Evolutionary conservation across 345 rosid species (phyloP).

Genomic region (Firmiana major): DNA sequence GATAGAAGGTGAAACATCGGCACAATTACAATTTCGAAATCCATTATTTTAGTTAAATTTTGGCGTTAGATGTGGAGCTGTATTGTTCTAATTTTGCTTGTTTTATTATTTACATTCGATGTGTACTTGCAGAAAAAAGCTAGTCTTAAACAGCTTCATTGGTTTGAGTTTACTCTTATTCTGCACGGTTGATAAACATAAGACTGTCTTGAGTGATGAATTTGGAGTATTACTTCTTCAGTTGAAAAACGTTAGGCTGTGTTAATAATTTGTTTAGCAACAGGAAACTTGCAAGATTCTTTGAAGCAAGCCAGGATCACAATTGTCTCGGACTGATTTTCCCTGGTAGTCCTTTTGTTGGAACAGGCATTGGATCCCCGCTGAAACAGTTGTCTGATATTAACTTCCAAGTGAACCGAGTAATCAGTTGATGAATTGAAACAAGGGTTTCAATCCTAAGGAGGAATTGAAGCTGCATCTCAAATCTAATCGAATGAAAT

Average conservation of each 20-base stretch:
- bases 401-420: too few relatives aligned
- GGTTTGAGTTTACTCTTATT: not conserved
- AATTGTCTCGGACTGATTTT: conserved; percentile 27
- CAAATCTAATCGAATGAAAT: conserved; percentile 45
- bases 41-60: not conserved
- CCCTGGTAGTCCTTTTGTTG: conserved; percentile 39
- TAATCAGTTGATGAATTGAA: conserved; percentile 41
- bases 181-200: not conserved
- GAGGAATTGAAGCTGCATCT: too few relatives aligned
- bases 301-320: not conserved
- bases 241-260: too few relatives aligned
- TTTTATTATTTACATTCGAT: not conserved
- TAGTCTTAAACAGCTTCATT: too few relatives aligned
- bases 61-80: not conserved
- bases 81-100: not conserved
- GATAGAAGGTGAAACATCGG: not conserved
- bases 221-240: not conserved
- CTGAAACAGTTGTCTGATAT: conserved; percentile 30
- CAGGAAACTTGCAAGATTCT: not conserved
- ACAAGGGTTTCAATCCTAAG: conserved; percentile 47
- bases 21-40: not conserved
- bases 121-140: not conserved
- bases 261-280: not conserved
- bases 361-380: conserved; percentile 45
- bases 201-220: too few relatives aligned